Percentiles rank a stretch among this genome's conserved stretches.
phyloP scores from a whole-genome alignment of 1,284 basidiomycete genomes.

The Austroboletus niveus region DNA sequence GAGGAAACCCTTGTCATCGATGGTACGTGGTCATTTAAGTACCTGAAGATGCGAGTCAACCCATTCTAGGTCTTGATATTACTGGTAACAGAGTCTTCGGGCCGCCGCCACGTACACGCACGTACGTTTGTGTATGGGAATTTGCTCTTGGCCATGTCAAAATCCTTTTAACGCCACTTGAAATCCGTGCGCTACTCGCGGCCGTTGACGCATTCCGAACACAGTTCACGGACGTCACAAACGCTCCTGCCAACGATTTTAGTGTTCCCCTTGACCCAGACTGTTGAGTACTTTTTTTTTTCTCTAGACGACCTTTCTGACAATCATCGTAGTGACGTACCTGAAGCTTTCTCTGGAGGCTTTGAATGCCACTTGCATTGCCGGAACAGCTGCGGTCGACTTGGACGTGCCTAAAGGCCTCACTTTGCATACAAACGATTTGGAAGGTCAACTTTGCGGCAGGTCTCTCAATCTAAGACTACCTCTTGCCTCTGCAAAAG shows the following conservation, averaged over 20 bases:
- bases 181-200: constrained; percentile 52
- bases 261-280: constrained; percentile 68
- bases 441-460: constrained; percentile 62
- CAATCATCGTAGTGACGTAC: constrained; percentile 37
- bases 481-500: constrained; percentile 46
- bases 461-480: constrained; percentile 57
- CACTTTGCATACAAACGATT: constrained; percentile 68
- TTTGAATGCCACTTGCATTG: constrained; percentile 55
- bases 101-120: constrained; percentile 76
- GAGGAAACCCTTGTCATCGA: constrained; percentile 59
- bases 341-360: constrained; percentile 57
- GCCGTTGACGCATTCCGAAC: constrained; percentile 59
- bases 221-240: constrained; percentile 74
- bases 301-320: constrained; percentile 6
- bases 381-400: constrained; percentile 52
- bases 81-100: constrained; percentile 85
- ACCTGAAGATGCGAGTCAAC: constrained; percentile 19
- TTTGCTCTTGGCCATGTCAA: constrained; percentile 65
- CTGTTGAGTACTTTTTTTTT: constrained; percentile 43
- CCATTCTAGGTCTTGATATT: constrained; percentile 66
- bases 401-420: constrained; percentile 61
- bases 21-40: constrained; percentile 39
- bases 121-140: constrained; percentile 92
- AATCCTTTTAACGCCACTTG: constrained; percentile 53
- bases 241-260: constrained; percentile 77